Base-by-base conservation (phyloP, 345 rosid genomes). In the Excoecaria cochinchinensis region DNA sequence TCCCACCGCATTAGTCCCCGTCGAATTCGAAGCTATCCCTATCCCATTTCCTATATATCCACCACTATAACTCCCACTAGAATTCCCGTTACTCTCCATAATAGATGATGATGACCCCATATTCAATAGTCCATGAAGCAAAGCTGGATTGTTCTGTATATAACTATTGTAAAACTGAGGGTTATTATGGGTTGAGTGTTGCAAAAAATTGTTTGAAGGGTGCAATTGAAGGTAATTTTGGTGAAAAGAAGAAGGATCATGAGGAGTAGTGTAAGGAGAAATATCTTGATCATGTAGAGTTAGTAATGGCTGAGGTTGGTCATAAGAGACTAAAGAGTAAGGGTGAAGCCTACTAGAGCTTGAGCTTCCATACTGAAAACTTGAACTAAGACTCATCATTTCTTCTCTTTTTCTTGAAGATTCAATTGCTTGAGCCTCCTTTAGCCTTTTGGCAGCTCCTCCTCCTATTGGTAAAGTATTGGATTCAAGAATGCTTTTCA, bases 341-440 rank as follows among this genome's bases (percentile, higher is more conserved):
- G 90, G 72, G 56, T 91, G 96, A 57, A 85, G 73, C 73, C 90
- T 82, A 71, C 77, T 84, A 4, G 93, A 80, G 76, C 86, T 69
- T 19, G 82, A 70, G 13, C 46, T 57, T 64, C 94, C 94, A 8
- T 91, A 91, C 11, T 84, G 94, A 55, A 88, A 87, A 69, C 71
- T 76, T 71, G 99, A 89, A 14, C 91, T 90, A 3, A 93, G 90
- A 11, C 95, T 95, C 5, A 93, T 85, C 90, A 93, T 89, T 83
- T 95, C 97, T 58, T 95, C 97, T 0, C 95, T 86, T 78, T 91
- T 90, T 75, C 92, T 80, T 4, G 97, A 89, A 0, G 93, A 84
- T 82, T 95, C 99, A 4, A 95, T 72, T 8, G 98, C 99, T 60
- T 93, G 99, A n/a, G 99, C 99, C 77, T 95, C 99, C 80, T 95